phyloP scores from a whole-genome alignment of 306 rosid species.

The Vigna unguiculata region DNA sequence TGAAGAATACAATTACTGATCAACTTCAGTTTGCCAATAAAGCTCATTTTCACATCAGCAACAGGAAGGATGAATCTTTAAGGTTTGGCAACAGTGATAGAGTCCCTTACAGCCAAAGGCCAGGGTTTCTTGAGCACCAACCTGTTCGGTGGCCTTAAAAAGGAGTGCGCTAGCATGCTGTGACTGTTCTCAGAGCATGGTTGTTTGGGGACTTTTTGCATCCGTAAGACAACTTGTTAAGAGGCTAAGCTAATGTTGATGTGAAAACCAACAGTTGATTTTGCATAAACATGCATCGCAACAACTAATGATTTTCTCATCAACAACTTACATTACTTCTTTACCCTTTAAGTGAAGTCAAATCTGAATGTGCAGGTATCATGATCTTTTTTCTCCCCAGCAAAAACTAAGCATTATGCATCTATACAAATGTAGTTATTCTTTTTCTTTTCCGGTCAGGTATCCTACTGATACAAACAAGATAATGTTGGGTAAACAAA shows the following conservation, averaged over 20 bases:
- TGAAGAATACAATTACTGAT: conserved; percentile 75
- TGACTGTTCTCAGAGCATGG: conserved; percentile 84
- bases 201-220: conserved; percentile 87
- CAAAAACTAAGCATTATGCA: background rate
- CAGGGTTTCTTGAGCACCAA: conserved; percentile 70
- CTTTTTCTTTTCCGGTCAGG: conserved; percentile 48
- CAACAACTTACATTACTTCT: background rate
- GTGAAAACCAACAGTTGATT: background rate
- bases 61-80: conserved; percentile 54
- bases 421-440: conserved; percentile 10
- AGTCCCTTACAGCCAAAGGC: conserved; percentile 57
- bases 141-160: conserved; percentile 93
- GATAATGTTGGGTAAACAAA: conserved; percentile 85
- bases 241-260: background rate
- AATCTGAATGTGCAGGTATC: background rate
- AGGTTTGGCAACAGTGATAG: conserved; percentile 48
- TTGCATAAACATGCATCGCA: background rate
- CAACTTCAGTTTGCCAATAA: conserved; percentile 71
- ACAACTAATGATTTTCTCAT: background rate
- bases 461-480: conserved; percentile 93
- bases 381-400: background rate
- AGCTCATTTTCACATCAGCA: conserved; percentile 46
- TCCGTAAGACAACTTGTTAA: conserved; percentile 63
- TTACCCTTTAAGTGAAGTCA: background rate
- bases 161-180: conserved; percentile 90